phyloP scores from a whole-genome alignment of 2,329 filamentous ascomycete genomes.

The Diplodia seriata region DNA sequence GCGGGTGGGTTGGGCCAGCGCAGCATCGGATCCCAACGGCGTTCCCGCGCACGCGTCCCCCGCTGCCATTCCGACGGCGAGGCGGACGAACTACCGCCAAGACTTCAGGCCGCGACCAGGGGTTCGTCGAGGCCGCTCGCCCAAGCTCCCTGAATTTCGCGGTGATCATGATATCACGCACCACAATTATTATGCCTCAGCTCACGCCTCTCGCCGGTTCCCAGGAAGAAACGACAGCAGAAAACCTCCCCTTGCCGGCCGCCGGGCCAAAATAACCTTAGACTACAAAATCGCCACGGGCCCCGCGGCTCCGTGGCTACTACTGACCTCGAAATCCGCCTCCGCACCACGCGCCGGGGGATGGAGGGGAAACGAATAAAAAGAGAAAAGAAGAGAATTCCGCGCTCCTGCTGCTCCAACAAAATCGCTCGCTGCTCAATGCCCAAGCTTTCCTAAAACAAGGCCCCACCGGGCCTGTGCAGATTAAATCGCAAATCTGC shows the following conservation, averaged over 20 bases:
- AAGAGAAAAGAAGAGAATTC: slow-evolving; percentile 14
- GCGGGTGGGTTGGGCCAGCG: not conserved
- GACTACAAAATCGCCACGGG: slow-evolving; percentile 20
- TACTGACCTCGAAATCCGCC: not conserved
- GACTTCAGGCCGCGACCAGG: slow-evolving; percentile 20
- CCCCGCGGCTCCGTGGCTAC: slow-evolving; percentile 3
- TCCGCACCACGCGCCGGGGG: not conserved
- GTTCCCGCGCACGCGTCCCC: slow-evolving; percentile 8
- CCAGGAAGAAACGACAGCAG: not conserved
- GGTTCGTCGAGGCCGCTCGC: not conserved
- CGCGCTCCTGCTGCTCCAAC: slow-evolving; percentile 17
- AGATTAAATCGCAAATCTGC: slow-evolving; percentile 23
- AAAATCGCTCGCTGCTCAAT: slow-evolving; percentile 19
- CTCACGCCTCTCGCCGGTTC: slow-evolving; percentile 1
- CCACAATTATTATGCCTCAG: slow-evolving; percentile 12
- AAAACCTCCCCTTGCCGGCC: slow-evolving; percentile 17
- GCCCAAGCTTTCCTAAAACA: slow-evolving; percentile 29
- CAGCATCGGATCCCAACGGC: slow-evolving; percentile 10
- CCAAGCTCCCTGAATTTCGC: not conserved
- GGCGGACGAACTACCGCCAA: slow-evolving; percentile 19
- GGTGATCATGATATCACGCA: slow-evolving; percentile 28
- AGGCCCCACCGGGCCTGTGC: slow-evolving; percentile 17
- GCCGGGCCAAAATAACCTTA: slow-evolving; percentile 24
- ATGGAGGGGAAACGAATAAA: slow-evolving; percentile 18
- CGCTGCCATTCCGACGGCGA: slow-evolving; percentile 11